Percentiles rank a stretch among this genome's conserved stretches.
These are phyloP conservation scores for Nemania sp. DNA, from an alignment of 2,329 filamentous ascomycete species.

Conservation along the genomic window DNA sequence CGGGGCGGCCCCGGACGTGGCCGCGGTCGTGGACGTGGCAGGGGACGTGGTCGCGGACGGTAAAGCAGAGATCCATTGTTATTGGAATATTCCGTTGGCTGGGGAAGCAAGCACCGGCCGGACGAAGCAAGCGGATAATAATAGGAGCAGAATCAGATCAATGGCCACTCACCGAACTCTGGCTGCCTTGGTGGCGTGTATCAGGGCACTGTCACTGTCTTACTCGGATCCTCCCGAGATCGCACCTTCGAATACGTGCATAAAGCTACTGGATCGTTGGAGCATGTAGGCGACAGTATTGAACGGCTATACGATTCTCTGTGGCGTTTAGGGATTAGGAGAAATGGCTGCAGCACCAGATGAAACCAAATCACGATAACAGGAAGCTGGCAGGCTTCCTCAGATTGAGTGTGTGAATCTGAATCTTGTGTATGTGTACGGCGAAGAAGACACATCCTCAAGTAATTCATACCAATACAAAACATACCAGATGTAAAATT, in stretches of 20 bases:
- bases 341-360: slow-evolving; percentile 19
- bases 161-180: neutral
- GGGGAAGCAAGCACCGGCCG: neutral
- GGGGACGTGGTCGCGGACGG: slow-evolving; percentile 51
- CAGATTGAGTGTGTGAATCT: neutral
- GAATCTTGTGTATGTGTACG: slow-evolving; percentile 11
- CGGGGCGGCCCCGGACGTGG: slow-evolving; percentile 56
- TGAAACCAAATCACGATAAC: slow-evolving; percentile 24
- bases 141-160: neutral
- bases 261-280: slow-evolving; percentile 2
- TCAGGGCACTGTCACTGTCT: neutral
- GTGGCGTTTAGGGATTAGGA: slow-evolving; percentile 38
- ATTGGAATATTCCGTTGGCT: neutral
- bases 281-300: slow-evolving; percentile 15
- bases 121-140: neutral
- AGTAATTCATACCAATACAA: slow-evolving; percentile 2
- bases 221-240: neutral
- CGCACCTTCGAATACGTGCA: slow-evolving; percentile 1
- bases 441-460: neutral
- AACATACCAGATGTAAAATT: neutral
- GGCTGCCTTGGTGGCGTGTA: neutral
- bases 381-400: slow-evolving; percentile 35
- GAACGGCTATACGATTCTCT: slow-evolving; percentile 28
- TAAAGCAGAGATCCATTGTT: slow-evolving; percentile 11
- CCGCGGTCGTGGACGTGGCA: slow-evolving; percentile 55